Evolutionary conservation across 78 protist species (phyloP).

Genomic region (Diacronema lutheri): DNA sequence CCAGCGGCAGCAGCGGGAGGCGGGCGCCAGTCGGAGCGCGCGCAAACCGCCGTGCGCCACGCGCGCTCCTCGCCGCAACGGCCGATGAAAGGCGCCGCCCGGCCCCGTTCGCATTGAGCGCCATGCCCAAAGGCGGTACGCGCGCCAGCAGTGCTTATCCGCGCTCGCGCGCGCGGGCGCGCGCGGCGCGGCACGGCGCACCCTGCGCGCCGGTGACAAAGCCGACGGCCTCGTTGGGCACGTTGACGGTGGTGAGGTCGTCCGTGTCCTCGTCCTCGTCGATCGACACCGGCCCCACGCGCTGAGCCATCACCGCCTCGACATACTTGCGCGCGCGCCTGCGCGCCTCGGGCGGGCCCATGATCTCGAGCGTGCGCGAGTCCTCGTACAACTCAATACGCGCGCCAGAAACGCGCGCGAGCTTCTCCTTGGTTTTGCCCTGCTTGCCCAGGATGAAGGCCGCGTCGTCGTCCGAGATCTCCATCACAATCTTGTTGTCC

Average conservation of each 20-base stretch:
- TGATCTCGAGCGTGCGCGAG: conserved; percentile 5
- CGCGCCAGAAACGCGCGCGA: conserved; percentile 28
- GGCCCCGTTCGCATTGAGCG: no score
- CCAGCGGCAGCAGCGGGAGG: no score
- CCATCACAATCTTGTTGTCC: neutral
- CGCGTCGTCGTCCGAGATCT: conserved; percentile 15
- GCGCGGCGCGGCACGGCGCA: no score
- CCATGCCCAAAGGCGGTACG: no score
- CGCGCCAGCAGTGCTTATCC: no score
- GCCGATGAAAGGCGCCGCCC: no score
- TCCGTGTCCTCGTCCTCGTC: neutral
- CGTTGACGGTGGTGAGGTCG: conserved; percentile 1
- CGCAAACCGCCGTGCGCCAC: no score
- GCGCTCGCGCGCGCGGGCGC: no score
- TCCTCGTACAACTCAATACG: neutral
- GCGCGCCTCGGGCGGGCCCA: neutral
- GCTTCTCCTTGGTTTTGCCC: conserved; percentile 23
- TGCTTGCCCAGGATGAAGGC: conserved; percentile 22
- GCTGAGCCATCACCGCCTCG: conserved; percentile 28
- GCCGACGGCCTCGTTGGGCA: conserved; percentile 22
- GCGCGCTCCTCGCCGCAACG: no score
- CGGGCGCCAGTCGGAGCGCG: no score
- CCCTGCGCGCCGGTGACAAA: conserved; percentile 18
- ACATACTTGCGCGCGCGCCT: neutral
- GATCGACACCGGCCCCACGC: conserved; percentile 18